Percentiles rank a stretch among this genome's conserved stretches.
These are phyloP conservation scores for Vigna nakashimae DNA, from an alignment of 306 rosid genomes.

Conservation along the genomic window DNA sequence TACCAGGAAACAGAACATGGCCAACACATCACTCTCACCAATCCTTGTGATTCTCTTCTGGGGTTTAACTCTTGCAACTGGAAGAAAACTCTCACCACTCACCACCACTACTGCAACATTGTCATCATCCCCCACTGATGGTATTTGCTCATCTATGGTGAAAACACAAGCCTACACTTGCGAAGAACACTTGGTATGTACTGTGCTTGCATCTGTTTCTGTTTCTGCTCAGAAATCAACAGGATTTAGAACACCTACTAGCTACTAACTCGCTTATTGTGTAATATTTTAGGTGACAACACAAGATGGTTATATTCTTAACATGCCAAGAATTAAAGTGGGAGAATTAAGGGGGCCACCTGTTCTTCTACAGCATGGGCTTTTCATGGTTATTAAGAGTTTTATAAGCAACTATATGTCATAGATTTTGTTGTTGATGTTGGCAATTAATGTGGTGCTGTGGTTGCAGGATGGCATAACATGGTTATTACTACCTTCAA, in stretches of 20 bases:
- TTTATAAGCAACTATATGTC: background rate
- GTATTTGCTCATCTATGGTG: constrained; percentile 71
- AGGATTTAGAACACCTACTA: constrained; percentile 11
- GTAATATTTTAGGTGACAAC: constrained; percentile 66
- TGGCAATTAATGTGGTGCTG: constrained; percentile 37
- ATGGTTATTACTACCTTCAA: constrained; percentile 81
- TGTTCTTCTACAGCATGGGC: constrained; percentile 77
- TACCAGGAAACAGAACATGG: constrained; percentile 47
- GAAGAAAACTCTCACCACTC: constrained; percentile 29
- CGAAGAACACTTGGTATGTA: constrained; percentile 71
- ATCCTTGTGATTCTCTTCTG: constrained; percentile 47
- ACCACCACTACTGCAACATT: constrained; percentile 15
- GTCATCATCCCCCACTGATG: constrained; percentile 47
- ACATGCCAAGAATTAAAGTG: constrained; percentile 70
- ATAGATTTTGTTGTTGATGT: constrained; percentile 37
- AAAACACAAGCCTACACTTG: constrained; percentile 65
- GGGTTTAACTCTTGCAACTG: constrained; percentile 41
- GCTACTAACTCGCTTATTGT: background rate
- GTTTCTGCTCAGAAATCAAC: constrained; percentile 35
- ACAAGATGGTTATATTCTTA: constrained; percentile 72
- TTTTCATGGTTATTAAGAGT: constrained; percentile 61
- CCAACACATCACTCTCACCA: constrained; percentile 44
- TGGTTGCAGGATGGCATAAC: constrained; percentile 72
- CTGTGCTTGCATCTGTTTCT: constrained; percentile 27
- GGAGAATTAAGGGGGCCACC: constrained; percentile 58